Evolutionary conservation across 2,329 filamentous ascomycete species (phyloP), one percentile per base, ranked within the genome.

Genomic region (Truncatella angustata): DNA sequence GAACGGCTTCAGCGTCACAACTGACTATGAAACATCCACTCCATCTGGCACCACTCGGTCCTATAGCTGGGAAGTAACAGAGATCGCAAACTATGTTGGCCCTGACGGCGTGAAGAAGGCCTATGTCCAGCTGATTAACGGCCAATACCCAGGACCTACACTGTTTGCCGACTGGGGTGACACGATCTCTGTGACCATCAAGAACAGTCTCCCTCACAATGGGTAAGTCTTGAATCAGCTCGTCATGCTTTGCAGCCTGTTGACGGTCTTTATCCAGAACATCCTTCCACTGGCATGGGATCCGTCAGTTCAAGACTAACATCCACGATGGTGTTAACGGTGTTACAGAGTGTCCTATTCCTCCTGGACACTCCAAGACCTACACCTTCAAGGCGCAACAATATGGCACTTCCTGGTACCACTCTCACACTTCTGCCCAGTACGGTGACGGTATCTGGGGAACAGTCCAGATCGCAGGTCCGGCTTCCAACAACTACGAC

Each of bases 161-260:
- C 82, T 91, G 50, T 76, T 79, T 54, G 85, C 80, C 16, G 78
- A 85, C 64, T 85, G 81, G 81, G 82, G 82, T 35, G 82, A 86
- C 60, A 79, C 70, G 23, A 76, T 84, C 42, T 71, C 87, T 50
- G 81, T 90, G 39, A 85, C 83, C 26, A 78, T 92, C 51, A 78
- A 82, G 67, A 94, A 94, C 68, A 80, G 84, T 46, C 81, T 91
- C 11, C 80, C 73, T 5, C 50, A 55, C 24, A 60, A 65, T 28
- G 63, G 63, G 70, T 58, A 44, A 53, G 81, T 84, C 62, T n/a
- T 80, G 79, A 0, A 2, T 16, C 26, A 71, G 74, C 20, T 16
- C 5, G 12, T 18, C 4, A n/a, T 5, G 32, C 9, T 14, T 10
- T 26, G 11, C 11, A 16, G 26, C 11, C 14, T 1, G 23, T 28